Evolutionary conservation across 306 rosid species (phyloP), one percentile per base, ranked within the genome.

Genomic region (Cucumis melo): DNA sequence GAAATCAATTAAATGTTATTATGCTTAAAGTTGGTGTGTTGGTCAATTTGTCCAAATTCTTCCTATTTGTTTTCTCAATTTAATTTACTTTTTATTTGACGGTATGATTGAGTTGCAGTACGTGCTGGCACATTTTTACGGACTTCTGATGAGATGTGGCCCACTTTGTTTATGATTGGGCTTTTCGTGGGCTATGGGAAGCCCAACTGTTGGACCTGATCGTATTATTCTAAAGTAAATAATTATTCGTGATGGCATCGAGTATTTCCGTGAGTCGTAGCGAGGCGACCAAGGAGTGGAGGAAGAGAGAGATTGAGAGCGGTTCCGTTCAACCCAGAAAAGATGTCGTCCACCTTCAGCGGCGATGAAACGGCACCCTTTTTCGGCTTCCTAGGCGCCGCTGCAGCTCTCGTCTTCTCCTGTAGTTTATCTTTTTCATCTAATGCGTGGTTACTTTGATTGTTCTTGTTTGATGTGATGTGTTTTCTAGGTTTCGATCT

Each of bases 301-400:
- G 44, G 63, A 24, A 21, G 16, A 23, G 51, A 24, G 38, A 24
- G 66, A 60, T 32, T 32, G 11, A 32, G 12, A 63, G 14, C 4
- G 44, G 15, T 19, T 67, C 41, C 59, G 42, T 23, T 14, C 24
- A 24, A 23, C 41, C 21, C 58, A 46, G 56, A 68, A 73, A 32
- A 59, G 29, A 76, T 76, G 79, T 76, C 79, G 24, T 36, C 90
- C 41, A 10, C 60, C 5, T 87, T 87, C 87, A 87, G 88, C 80
- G 90, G 90, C 66, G 90, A 87, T 79, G 90, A 87, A 79, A 87
- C 90, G 55, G 90, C 90, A 12, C 90, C 90, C 23, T 87, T 87
- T 78, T 85, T 87, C 48, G 90, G 90, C 79, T 87, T 87, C 68
- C 88, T 87, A 42, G 90, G 90, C 62, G 90, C 90, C 56, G 90